phyloP scores from a whole-genome alignment of 371 early-diverging fungal species.

The Coemansia sp. region DNA sequence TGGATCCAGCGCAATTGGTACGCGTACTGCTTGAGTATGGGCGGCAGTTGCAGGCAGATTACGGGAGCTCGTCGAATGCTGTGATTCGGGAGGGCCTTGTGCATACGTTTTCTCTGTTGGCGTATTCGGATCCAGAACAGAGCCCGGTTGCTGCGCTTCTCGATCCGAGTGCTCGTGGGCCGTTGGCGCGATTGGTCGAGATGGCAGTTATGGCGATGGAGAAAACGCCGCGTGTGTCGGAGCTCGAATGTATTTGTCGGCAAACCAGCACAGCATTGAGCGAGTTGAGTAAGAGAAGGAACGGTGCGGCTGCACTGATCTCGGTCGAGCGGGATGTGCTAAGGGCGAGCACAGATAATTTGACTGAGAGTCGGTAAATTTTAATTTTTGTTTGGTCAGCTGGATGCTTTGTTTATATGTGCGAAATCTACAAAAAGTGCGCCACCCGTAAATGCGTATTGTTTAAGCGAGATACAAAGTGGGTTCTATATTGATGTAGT shows the following conservation, averaged over 20 bases:
- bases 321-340: slow-evolving; percentile 42
- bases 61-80: slow-evolving; percentile 57
- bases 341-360: too few species aligned
- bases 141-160: slow-evolving; percentile 62
- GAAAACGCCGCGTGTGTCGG: slow-evolving; percentile 36
- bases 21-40: slow-evolving; percentile 68
- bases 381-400: not conserved
- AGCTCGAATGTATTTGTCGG: slow-evolving; percentile 54
- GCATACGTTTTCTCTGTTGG: slow-evolving; percentile 75
- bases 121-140: slow-evolving; percentile 65
- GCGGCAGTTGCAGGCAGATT: slow-evolving; percentile 66
- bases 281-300: slow-evolving; percentile 55
- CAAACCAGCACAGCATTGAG: slow-evolving; percentile 54
- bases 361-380: not conserved
- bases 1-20: slow-evolving; percentile 40
- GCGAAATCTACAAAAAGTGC: not conserved
- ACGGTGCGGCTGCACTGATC: slow-evolving; percentile 41
- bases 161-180: slow-evolving; percentile 57
- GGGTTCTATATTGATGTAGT: too few species aligned
- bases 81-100: slow-evolving; percentile 53
- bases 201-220: slow-evolving; percentile 62
- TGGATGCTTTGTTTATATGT: not conserved
- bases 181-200: slow-evolving; percentile 69
- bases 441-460: too few species aligned
- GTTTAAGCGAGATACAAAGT: too few species aligned